phyloP scores from a whole-genome alignment of 495 filamentous ascomycete genomes.

The Penicillium diatomitis region DNA sequence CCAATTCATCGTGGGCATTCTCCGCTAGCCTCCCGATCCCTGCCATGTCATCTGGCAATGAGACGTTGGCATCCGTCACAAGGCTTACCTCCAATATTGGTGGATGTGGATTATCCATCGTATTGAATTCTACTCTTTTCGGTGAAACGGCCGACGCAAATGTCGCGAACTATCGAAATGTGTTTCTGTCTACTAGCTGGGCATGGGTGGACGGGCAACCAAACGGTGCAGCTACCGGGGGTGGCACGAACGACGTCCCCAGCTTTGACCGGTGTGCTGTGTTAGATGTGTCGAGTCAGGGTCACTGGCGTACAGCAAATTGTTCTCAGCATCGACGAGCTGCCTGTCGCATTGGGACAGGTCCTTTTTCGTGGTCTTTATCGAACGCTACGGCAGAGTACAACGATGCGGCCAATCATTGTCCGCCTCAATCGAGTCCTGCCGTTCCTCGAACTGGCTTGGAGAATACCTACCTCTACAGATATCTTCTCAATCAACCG shows the following conservation, averaged over 20 bases:
- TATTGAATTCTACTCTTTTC: constrained; percentile 46
- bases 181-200: constrained; percentile 46
- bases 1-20: constrained; percentile 53
- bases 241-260: constrained; percentile 13
- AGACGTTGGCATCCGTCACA: constrained; percentile 22
- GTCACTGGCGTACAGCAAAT: constrained; percentile 48
- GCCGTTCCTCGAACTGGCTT: constrained; percentile 48
- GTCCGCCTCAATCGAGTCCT: constrained; percentile 35
- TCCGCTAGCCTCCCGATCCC: constrained; percentile 20
- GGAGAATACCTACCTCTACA: constrained; percentile 51
- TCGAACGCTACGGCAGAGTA: constrained; percentile 30
- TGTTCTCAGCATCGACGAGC: constrained; percentile 40
- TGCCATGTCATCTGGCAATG: constrained; percentile 20
- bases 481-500: constrained; percentile 17
- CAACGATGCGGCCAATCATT: constrained; percentile 23
- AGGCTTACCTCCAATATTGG: constrained; percentile 34
- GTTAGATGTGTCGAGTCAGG: constrained; percentile 32
- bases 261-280: constrained; percentile 42
- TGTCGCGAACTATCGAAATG: constrained; percentile 38
- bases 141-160: constrained; percentile 41
- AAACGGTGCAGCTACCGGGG: constrained; percentile 23
- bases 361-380: constrained; percentile 49
- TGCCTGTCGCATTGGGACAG: constrained; percentile 43
- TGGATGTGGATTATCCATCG: constrained; percentile 49
- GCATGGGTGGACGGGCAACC: constrained; percentile 51